Evolutionary conservation across 192 early-diverging fungal genomes (phyloP).

Genomic region (Mortierella alpina): DNA sequence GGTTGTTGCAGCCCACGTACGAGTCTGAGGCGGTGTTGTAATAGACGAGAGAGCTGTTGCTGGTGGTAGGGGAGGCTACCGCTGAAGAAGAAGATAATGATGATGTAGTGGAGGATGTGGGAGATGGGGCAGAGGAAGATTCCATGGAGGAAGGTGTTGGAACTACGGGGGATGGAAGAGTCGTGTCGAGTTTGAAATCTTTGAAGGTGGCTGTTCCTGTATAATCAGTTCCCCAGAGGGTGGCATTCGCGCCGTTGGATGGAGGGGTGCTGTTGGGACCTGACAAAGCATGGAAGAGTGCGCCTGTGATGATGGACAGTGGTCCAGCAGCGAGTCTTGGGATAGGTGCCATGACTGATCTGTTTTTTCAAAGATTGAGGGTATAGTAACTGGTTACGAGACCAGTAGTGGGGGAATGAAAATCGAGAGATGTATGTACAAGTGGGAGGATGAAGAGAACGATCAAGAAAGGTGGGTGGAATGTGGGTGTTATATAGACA

Average conservation of each 20-base stretch:
- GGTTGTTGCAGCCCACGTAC: slow-evolving; percentile 42
- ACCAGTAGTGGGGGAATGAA: no score
- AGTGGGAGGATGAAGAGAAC: no score
- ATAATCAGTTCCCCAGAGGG: slow-evolving; percentile 43
- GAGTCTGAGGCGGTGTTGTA: slow-evolving; percentile 16
- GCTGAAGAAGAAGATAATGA: slow-evolving; percentile 1
- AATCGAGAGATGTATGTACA: no score
- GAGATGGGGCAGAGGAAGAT: not conserved
- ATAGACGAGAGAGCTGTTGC: slow-evolving; percentile 27
- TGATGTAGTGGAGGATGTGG: slow-evolving; percentile 9
- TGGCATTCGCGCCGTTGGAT: slow-evolving; percentile 30
- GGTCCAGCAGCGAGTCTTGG: slow-evolving; percentile 35
- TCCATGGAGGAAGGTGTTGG: not conserved
- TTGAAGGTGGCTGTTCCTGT: slow-evolving; percentile 34
- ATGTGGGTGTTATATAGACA: no score
- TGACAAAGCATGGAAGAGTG: slow-evolving; percentile 37
- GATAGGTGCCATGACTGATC: slow-evolving; percentile 37
- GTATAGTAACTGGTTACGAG: no score
- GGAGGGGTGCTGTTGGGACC: slow-evolving; percentile 41
- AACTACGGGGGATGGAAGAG: not conserved
- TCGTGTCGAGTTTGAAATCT: slow-evolving; percentile 14
- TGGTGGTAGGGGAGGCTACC: not conserved
- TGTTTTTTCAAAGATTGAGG: no score
- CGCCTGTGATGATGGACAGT: slow-evolving; percentile 44
- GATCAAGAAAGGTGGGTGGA: no score